Conservation (phyloP, 768 basidiomycete genomes). For the Mycena sanguinolenta region DNA sequence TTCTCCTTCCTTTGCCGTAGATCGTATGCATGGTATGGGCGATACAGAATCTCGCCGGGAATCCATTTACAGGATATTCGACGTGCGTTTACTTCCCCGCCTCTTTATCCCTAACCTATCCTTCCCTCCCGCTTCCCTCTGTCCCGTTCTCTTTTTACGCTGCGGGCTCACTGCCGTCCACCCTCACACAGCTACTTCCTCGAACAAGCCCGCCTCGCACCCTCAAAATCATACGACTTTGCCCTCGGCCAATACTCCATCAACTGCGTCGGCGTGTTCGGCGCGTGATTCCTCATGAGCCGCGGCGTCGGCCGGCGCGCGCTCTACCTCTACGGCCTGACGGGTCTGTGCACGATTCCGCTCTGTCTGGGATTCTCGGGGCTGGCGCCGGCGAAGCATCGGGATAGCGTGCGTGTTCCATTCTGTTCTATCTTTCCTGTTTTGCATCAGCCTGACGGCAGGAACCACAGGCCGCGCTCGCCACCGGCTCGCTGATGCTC, state of each 20-base stretch:
- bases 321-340: conserved; percentile 37
- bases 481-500: conserved; percentile 38
- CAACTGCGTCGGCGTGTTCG: conserved; percentile 37
- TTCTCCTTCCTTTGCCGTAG: conserved; percentile 5
- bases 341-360: conserved; percentile 33
- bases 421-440: neutral
- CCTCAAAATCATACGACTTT: conserved; percentile 47
- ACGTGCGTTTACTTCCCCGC: conserved; percentile 8
- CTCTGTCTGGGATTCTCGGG: conserved; percentile 35
- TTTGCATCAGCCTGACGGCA: neutral
- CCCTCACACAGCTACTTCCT: conserved; percentile 46
- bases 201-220: conserved; percentile 49
- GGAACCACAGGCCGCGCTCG: conserved; percentile 21
- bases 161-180: too few species aligned
- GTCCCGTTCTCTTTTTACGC: neutral
- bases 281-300: conserved; percentile 39
- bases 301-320: conserved; percentile 34
- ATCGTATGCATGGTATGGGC: conserved; percentile 41
- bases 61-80: conserved; percentile 38
- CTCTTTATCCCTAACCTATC: neutral
- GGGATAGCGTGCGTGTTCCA: conserved; percentile 25
- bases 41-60: conserved; percentile 38
- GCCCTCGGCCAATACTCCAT: conserved; percentile 41
- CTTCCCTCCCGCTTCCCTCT: neutral
- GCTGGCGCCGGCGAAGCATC: conserved; percentile 26